Evolutionary conservation across 352 stramenopile genomes (phyloP).

Genomic region (Pythium guiyangense): DNA sequence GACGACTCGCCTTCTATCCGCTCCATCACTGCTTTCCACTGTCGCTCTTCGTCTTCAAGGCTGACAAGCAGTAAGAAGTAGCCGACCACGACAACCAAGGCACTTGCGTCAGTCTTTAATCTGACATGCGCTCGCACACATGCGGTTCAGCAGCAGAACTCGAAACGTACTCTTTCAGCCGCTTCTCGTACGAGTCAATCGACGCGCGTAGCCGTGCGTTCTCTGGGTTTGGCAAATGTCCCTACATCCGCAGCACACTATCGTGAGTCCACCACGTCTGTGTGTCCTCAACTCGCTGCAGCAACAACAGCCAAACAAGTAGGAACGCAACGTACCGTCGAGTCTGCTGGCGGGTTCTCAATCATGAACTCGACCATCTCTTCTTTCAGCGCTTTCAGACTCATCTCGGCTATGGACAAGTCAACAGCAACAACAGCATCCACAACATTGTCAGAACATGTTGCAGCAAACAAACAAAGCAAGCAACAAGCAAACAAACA

Average conservation of each 20-base stretch:
- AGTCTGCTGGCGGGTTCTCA: slow-evolving; percentile 37
- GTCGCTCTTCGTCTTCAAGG: slow-evolving; percentile 41
- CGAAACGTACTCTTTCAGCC: slow-evolving; percentile 26
- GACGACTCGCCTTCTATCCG: slow-evolving; percentile 24
- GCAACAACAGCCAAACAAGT: not conserved
- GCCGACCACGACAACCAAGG: not conserved
- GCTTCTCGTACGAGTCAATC: slow-evolving; percentile 44
- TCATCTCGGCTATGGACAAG: slow-evolving; percentile 43
- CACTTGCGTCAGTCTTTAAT: not conserved
- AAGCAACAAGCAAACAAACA: too few relatives aligned
- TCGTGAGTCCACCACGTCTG: not conserved
- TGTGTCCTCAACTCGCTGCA: not conserved
- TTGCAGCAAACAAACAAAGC: too few relatives aligned
- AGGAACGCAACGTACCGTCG: slow-evolving; percentile 22
- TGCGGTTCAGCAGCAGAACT: not conserved
- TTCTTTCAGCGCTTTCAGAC: slow-evolving; percentile 55
- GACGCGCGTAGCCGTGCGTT: slow-evolving; percentile 49
- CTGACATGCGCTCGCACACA: not conserved
- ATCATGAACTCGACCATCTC: slow-evolving; percentile 60
- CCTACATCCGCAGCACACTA: not conserved
- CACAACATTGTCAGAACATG: not conserved
- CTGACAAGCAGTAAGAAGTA: slow-evolving; percentile 7
- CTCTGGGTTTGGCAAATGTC: slow-evolving; percentile 54
- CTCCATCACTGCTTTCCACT: slow-evolving; percentile 45
- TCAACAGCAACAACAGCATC: not conserved